A percentile compares a stretch with the other conserved stretches of the same genome.
These are phyloP conservation scores for Ascoidea tarda DNA, from an alignment of 805 yeast genomes.

Conservation along the genomic window DNA sequence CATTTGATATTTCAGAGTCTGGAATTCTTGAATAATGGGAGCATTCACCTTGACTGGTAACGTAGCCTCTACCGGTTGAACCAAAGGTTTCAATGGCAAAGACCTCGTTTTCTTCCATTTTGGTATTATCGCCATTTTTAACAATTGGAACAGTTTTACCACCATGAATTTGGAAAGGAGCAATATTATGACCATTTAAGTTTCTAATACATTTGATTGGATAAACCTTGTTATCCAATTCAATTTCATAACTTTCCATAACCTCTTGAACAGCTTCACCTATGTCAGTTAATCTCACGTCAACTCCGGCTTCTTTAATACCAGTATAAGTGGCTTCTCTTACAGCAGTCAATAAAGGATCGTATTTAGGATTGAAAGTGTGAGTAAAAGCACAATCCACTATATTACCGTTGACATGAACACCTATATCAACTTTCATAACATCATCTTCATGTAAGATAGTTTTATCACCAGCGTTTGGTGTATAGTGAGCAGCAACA, in stretches of 20 bases:
- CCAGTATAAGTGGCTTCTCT: slow-evolving; percentile 92
- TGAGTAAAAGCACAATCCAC: slow-evolving; percentile 93
- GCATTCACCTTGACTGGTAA: slow-evolving; percentile 76
- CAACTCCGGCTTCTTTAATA: slow-evolving; percentile 85
- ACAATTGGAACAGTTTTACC: slow-evolving; percentile 97
- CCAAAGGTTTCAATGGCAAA: slow-evolving; percentile 99
- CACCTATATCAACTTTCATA: slow-evolving; percentile 94
- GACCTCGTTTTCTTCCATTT: slow-evolving; percentile 98
- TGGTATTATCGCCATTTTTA: slow-evolving; percentile 82
- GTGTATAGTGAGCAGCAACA: slow-evolving; percentile 96
- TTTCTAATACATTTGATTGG: slow-evolving; percentile 86
- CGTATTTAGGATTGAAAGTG: slow-evolving; percentile 76
- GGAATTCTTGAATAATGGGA: slow-evolving; percentile 75
- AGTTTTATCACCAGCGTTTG: slow-evolving; percentile 85
- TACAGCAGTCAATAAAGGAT: slow-evolving; percentile 70
- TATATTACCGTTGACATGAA: slow-evolving; percentile 88
- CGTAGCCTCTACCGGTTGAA: slow-evolving; percentile 90
- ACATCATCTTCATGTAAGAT: slow-evolving; percentile 79
- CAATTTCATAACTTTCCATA: slow-evolving; percentile 94
- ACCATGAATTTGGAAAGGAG: slow-evolving; percentile 74
- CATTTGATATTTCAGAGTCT: slow-evolving; percentile 26
- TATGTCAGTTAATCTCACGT: slow-evolving; percentile 85
- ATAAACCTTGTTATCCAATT: slow-evolving; percentile 69
- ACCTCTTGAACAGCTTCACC: slow-evolving; percentile 95
- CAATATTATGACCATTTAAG: slow-evolving; percentile 89